Percentiles rank a stretch among this genome's conserved stretches.
These are phyloP conservation scores for Hyphopichia wangnamkhiaoensis DNA, from an alignment of 1,139 yeast genomes.

Conservation along the genomic window DNA sequence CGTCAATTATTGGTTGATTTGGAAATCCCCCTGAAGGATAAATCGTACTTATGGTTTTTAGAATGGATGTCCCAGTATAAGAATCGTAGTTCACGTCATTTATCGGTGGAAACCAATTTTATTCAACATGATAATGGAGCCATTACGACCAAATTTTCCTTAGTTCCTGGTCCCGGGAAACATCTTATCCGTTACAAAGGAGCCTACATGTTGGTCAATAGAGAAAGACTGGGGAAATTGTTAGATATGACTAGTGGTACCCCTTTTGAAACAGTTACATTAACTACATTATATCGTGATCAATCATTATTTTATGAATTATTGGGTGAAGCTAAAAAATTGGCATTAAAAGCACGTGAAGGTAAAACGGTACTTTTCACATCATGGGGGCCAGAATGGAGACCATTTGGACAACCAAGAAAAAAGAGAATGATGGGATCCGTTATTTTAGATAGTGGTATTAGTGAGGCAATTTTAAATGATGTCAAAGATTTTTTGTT, in stretches of 20 bases:
- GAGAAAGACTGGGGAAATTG: slow-evolving; percentile 88
- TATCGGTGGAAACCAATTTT: slow-evolving; percentile 86
- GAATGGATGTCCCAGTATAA: slow-evolving; percentile 94
- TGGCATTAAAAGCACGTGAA: slow-evolving; percentile 82
- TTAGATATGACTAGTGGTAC: slow-evolving; percentile 89
- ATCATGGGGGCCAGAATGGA: slow-evolving; percentile 98
- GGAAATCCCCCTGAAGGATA: slow-evolving; percentile 92
- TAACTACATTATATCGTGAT: slow-evolving; percentile 87
- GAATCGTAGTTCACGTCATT: slow-evolving; percentile 73
- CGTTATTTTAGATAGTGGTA: slow-evolving; percentile 78
- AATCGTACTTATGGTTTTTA: slow-evolving; percentile 90
- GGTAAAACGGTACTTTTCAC: slow-evolving; percentile 94
- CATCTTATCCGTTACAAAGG: slow-evolving; percentile 84
- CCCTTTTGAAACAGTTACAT: slow-evolving; percentile 92
- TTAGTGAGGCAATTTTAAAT: slow-evolving; percentile 60
- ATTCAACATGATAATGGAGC: slow-evolving; percentile 93
- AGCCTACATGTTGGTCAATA: slow-evolving; percentile 82
- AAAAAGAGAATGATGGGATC: slow-evolving; percentile 82
- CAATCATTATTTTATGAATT: slow-evolving; percentile 69
- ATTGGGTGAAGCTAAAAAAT: slow-evolving; percentile 76
- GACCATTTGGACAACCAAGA: slow-evolving; percentile 96
- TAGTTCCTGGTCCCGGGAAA: slow-evolving; percentile 98
- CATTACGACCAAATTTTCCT: slow-evolving; percentile 79
- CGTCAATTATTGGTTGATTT: slow-evolving; percentile 86
- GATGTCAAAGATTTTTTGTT: slow-evolving; percentile 81